phyloP scores from a whole-genome alignment of 805 yeast genomes.

The Kodamaea hsintzibuensis region DNA sequence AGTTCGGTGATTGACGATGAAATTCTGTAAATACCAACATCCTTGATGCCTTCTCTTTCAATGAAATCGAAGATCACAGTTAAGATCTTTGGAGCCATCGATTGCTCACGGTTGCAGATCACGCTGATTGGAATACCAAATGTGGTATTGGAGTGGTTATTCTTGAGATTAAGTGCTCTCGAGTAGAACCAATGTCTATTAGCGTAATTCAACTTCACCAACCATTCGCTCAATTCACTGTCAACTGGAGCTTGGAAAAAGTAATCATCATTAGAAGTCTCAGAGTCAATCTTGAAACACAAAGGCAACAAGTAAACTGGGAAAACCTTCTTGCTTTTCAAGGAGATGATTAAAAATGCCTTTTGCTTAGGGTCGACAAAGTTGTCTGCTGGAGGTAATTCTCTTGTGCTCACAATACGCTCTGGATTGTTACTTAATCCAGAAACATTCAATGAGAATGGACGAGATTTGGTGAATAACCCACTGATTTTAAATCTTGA shows the following conservation, averaged over 20 bases:
- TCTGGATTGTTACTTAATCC: slow-evolving; percentile 41
- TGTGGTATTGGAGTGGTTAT: slow-evolving; percentile 37
- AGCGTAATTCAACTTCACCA: slow-evolving; percentile 48
- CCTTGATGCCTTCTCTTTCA: slow-evolving; percentile 85
- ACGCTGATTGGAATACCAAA: slow-evolving; percentile 86
- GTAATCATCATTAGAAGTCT: slow-evolving; percentile 49
- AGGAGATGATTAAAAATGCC: slow-evolving; percentile 49
- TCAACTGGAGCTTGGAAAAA: slow-evolving; percentile 67
- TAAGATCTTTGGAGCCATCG: slow-evolving; percentile 64
- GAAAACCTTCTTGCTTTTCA: slow-evolving; percentile 48
- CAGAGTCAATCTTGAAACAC: slow-evolving; percentile 50
- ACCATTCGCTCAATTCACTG: slow-evolving; percentile 74
- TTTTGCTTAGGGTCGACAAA: slow-evolving; percentile 47
- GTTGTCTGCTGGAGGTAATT: slow-evolving; percentile 56
- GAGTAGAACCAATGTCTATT: slow-evolving; percentile 59
- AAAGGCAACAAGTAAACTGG: slow-evolving; percentile 52
- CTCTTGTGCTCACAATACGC: slow-evolving; percentile 47
- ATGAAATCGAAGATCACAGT: slow-evolving; percentile 68
- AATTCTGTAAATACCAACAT: slow-evolving; percentile 84
- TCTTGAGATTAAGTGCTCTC: slow-evolving; percentile 30
- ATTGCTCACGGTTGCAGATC: slow-evolving; percentile 71
- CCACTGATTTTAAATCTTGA: slow-evolving; percentile 58
- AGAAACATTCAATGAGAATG: slow-evolving; percentile 55
- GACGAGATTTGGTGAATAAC: slow-evolving; percentile 54
- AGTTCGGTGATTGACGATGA: slow-evolving; percentile 54